These are phyloP conservation scores for Sporobolus alterniflorus DNA, from an alignment of 202 grass and related monocot species.

Conservation along the genomic window DNA sequence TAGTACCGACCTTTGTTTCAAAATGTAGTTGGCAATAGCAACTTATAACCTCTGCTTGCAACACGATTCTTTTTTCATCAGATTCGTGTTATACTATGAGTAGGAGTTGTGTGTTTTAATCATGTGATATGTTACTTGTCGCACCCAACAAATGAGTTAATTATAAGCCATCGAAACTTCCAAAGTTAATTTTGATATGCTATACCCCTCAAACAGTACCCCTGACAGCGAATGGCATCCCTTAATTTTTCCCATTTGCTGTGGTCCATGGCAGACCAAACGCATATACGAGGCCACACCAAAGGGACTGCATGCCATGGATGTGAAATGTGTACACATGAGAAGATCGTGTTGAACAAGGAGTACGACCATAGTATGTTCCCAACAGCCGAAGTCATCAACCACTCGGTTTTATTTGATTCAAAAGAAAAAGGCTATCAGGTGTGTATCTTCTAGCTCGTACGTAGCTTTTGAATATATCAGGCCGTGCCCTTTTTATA, in stretches of 20 bases:
- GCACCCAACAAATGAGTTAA: not conserved
- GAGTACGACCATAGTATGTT: not conserved
- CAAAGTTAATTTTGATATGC: too few relatives aligned
- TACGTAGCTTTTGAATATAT: slow-evolving; percentile 21
- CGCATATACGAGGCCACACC: not conserved
- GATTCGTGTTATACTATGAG: too few relatives aligned
- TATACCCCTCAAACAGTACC: not conserved
- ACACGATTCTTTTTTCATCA: too few relatives aligned
- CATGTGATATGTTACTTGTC: not conserved
- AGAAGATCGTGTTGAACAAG: not conserved
- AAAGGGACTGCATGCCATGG: not conserved
- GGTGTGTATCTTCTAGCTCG: not conserved
- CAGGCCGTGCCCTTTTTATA: not conserved
- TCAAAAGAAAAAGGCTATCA: not conserved
- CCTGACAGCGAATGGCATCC: not conserved
- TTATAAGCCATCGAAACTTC: too few relatives aligned
- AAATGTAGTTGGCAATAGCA: too few relatives aligned
- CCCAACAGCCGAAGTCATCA: slow-evolving; percentile 15
- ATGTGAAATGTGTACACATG: not conserved
- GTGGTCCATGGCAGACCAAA: not conserved
- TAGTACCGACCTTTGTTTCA: not conserved
- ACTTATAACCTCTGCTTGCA: not conserved
- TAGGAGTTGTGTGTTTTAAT: not conserved
- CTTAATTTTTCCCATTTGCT: not conserved
- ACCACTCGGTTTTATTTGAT: slow-evolving; percentile 16